phyloP scores from a whole-genome alignment of 2,329 filamentous ascomycete genomes.

The Aspergillus novoparasiticus region DNA sequence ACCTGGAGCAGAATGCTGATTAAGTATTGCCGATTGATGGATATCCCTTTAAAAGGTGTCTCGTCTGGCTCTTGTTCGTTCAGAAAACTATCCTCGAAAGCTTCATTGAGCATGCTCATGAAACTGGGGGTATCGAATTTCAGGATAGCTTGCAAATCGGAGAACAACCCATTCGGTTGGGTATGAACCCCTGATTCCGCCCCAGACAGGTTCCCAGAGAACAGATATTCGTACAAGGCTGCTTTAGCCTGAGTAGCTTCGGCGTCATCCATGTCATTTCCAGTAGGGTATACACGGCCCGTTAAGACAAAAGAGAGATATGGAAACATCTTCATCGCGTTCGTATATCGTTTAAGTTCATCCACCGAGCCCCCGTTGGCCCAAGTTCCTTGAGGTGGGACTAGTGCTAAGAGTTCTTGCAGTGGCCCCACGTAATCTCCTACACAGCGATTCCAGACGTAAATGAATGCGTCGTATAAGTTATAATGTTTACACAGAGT shows the following conservation, averaged over 20 bases:
- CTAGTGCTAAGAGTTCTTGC: constrained; percentile 70
- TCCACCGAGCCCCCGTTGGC: constrained; percentile 52
- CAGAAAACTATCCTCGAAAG: constrained; percentile 91
- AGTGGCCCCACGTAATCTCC: constrained; percentile 88
- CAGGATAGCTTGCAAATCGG: constrained; percentile 80
- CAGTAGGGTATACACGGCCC: constrained; percentile 87
- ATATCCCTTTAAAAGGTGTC: constrained; percentile 58
- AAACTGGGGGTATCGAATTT: constrained; percentile 90
- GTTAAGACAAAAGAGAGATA: constrained; percentile 92
- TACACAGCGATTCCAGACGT: constrained; percentile 93
- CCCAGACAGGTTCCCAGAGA: constrained; percentile 67
- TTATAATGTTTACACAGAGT: constrained; percentile 86
- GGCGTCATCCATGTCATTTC: constrained; percentile 71
- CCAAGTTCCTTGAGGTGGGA: constrained; percentile 26
- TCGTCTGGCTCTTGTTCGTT: constrained; percentile 74
- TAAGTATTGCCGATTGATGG: constrained; percentile 88
- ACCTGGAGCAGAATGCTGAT: constrained; percentile 88
- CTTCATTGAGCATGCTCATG: constrained; percentile 92
- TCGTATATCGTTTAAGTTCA: constrained; percentile 58
- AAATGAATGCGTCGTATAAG: constrained; percentile 92
- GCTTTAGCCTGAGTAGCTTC: constrained; percentile 77
- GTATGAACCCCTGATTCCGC: constrained; percentile 11
- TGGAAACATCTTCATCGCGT: constrained; percentile 88
- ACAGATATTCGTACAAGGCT: constrained; percentile 89
- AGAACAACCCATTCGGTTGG: constrained; percentile 74